Base-by-base conservation (phyloP, 352 stramenopile species). In the Pythium diclinum region DNA sequence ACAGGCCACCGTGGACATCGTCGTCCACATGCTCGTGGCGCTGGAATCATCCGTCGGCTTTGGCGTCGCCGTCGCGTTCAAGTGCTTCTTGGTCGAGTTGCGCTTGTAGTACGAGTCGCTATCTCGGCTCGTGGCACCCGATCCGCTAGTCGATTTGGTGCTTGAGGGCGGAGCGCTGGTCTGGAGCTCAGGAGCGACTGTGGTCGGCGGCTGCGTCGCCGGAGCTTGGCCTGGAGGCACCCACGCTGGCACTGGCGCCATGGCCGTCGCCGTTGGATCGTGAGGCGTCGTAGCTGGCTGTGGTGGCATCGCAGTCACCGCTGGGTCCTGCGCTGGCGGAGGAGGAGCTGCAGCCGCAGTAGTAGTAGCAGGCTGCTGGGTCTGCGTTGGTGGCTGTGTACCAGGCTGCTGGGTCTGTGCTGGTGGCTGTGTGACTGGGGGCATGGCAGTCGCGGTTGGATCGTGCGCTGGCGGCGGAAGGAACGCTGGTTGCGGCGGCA, bases 61-160 rank as follows among this genome's bases (percentile, higher is more conserved):
- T 3, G 25, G 47, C 10, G 47, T 54, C 23, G 47, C 9, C 2
- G 47, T 54, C 23, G 23, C 25, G 14, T 54, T 54, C 47, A 11
- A 21, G 9, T 36, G 47, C 19, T 33, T 54, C 25, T 54, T 54
- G 21, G 47, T 54, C 23, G 47, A 19, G 47, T 54, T 54, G 47
- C 47, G 47, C 23, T 9, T 36, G 47, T 33, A 36, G 21, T 8
- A 36, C 16, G 47, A n/a, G 47, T 54, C 23, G 25, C 47, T 19
- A 3, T 54, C 47, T 16, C 47, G 23, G 23, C 47, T 54, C 10
- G 47, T 21, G 3, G 23, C 47, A 8, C 47, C 47, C 3, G 47
- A 54, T 8, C 47, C 47, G 5, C 13, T 36, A 3, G 47, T 36
- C 13, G 23, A 34, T 4, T 54, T 54, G 19, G 13, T 21, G 10